Conservation (phyloP, 106 monocot genomes). For the Allium cepa region DNA sequence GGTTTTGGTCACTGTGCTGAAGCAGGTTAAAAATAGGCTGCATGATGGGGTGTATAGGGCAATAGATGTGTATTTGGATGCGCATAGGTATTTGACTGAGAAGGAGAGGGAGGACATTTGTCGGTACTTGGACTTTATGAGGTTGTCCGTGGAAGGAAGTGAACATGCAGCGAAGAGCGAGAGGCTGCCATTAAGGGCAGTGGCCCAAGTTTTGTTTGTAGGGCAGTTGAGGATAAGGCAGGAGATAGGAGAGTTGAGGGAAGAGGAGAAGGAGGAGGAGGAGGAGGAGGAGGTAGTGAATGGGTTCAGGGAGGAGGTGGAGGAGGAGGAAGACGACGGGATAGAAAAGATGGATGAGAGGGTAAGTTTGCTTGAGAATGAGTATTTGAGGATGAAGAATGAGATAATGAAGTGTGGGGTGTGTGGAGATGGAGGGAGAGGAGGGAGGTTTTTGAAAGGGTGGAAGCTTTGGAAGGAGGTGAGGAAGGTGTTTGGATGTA, state of each 20-base stretch:
- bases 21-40: not conserved
- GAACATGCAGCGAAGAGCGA: slow-evolving; percentile 34
- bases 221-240: slow-evolving; percentile 25
- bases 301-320: not conserved
- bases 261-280: not conserved
- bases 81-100: slow-evolving; percentile 29
- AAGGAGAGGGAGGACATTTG: slow-evolving; percentile 43
- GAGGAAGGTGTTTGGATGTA: slow-evolving; percentile 32
- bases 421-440: not conserved
- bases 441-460: not conserved
- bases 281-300: not conserved
- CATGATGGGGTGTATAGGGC: slow-evolving; percentile 35
- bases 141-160: slow-evolving; percentile 26
- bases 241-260: slow-evolving; percentile 4
- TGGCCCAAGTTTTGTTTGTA: slow-evolving; percentile 27
- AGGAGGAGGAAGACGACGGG: slow-evolving; percentile 4
- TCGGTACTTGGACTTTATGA: slow-evolving; percentile 13
- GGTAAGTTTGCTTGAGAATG: not conserved
- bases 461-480: slow-evolving; percentile 20
- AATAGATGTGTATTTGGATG: slow-evolving; percentile 26
- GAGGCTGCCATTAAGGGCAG: slow-evolving; percentile 26
- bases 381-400: not conserved
- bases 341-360: not conserved
- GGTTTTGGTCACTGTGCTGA: slow-evolving; percentile 14
- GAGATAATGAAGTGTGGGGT: not conserved